Percentiles rank a stretch among this genome's conserved stretches.
phyloP scores from a whole-genome alignment of 371 early-diverging fungal genomes.

The Rhizomucor miehei region DNA sequence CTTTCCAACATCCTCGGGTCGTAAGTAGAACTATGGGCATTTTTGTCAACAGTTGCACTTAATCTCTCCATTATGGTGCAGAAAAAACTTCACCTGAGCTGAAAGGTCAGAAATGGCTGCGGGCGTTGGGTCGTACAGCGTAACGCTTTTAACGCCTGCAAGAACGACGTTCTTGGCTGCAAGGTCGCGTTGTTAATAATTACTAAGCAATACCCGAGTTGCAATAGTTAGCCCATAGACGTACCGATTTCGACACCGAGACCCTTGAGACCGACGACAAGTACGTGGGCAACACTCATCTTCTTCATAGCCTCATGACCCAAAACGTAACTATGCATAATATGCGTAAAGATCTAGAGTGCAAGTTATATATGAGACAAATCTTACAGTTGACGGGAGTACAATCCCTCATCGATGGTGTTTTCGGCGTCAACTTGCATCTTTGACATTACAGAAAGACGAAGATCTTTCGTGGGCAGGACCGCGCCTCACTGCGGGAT shows the following conservation, averaged over 20 bases:
- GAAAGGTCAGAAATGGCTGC: constrained; percentile 85
- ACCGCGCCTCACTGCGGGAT: too few relatives aligned
- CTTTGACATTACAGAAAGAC: constrained; percentile 14
- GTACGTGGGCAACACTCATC: constrained; percentile 96
- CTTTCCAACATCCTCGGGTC: constrained; percentile 88
- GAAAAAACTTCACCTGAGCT: constrained; percentile 70
- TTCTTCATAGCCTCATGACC: constrained; percentile 99
- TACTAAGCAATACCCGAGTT: neutral
- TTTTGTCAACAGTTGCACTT: too few relatives aligned
- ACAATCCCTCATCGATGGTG: constrained; percentile 92
- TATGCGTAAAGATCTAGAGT: neutral
- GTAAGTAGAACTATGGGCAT: constrained; percentile 87
- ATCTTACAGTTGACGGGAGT: constrained; percentile 96
- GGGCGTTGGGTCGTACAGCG: constrained; percentile 85
- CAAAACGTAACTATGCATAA: constrained; percentile 85
- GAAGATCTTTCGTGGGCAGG: neutral
- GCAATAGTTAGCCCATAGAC: constrained; percentile 1
- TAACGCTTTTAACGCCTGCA: constrained; percentile 98
- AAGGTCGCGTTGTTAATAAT: constrained; percentile 5
- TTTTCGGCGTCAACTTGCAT: constrained; percentile 45
- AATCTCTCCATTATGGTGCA: neutral
- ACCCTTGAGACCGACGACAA: constrained; percentile 96
- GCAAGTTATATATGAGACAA: neutral
- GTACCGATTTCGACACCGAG: constrained; percentile 98
- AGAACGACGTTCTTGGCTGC: constrained; percentile 98